Evolutionary conservation across 2,329 filamentous ascomycete species (phyloP).

Genomic region (Colletotrichum aenigma): DNA sequence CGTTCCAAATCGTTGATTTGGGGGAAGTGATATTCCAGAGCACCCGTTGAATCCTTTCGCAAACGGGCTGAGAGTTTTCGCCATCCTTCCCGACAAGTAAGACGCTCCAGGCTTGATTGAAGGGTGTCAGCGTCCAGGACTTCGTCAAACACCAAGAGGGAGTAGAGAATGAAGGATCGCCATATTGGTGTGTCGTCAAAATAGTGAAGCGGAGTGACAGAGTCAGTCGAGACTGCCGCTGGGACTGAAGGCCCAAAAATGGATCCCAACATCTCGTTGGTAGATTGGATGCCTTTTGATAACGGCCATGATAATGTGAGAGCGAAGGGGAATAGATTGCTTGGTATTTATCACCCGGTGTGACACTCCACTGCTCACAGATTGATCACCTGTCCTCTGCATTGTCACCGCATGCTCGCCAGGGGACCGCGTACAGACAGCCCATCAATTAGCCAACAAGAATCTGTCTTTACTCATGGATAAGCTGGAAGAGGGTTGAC

Average conservation of each 20-base stretch:
- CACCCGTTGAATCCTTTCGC: neutral
- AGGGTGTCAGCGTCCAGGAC: neutral
- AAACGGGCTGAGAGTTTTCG: neutral
- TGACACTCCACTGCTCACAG: neutral
- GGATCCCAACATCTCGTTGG: neutral
- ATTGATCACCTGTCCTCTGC: neutral
- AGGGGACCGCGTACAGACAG: neutral
- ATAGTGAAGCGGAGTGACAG: neutral
- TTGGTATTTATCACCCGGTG: neutral
- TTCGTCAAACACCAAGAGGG: neutral
- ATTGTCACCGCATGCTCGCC: neutral
- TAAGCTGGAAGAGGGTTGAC: neutral
- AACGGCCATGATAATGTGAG: neutral
- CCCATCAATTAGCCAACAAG: neutral
- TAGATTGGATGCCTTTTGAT: neutral
- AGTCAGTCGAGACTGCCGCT: neutral
- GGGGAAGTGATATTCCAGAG: neutral
- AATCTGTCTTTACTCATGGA: neutral
- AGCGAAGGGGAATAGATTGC: accelerated
- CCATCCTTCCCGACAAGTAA: neutral
- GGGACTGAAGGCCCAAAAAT: neutral
- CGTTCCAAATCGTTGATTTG: neutral
- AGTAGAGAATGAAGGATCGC: neutral
- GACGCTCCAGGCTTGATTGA: neutral
- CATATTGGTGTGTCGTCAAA: neutral